Base-by-base conservation (phyloP, 179 eudicot genomes). In the Vitellaria paradoxa region DNA sequence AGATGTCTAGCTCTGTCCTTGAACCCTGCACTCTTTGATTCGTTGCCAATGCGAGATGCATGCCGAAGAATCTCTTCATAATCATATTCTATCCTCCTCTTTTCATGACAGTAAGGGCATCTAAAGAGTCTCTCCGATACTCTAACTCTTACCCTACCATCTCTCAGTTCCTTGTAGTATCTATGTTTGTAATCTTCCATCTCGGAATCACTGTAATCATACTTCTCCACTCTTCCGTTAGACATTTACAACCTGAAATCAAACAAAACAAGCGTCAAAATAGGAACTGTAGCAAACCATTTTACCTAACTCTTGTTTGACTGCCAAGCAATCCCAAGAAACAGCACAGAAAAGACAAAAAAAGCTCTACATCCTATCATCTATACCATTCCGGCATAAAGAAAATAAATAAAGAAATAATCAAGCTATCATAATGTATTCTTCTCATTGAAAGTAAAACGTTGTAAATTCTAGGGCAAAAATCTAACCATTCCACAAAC, bases 1-100 rank as follows among this genome's bases (percentile, higher is more conserved):
- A 86, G 76, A 80, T 94, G 98, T 68, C 83, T 86, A 12, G 89
- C 97, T 77, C 89, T 93, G 81, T 88, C 94, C 74, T 86, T 85
- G 11, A 85, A 85, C 60, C 87, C 84, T 40, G 89, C 88, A 85
- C 70, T 76, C 60, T 83, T 88, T 30, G 87, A 82, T 13, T 91
- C 93, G 45, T 76, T 80, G 45, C 89, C 94, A 62, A 95, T 80
- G 12, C 86, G 81, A 67, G 78, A 78, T 10, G 98, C 93, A 86
- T 94, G 98, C 53, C 86, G 84, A 30, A 83, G 83, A 9, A 94
- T 82, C 42, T 91, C 97, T 24, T 72, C 71, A 74, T 76, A 82
- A 40, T 65, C 74, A 80, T 89, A 93, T 21, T 93, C 96, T 45
- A 67, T 79, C 73, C 81, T 88, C 76, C 82, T 79, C 72, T 73